Evolutionary conservation across 768 basidiomycete species (phyloP).

Genomic region (Rhodosporidiobolus sp.): DNA sequence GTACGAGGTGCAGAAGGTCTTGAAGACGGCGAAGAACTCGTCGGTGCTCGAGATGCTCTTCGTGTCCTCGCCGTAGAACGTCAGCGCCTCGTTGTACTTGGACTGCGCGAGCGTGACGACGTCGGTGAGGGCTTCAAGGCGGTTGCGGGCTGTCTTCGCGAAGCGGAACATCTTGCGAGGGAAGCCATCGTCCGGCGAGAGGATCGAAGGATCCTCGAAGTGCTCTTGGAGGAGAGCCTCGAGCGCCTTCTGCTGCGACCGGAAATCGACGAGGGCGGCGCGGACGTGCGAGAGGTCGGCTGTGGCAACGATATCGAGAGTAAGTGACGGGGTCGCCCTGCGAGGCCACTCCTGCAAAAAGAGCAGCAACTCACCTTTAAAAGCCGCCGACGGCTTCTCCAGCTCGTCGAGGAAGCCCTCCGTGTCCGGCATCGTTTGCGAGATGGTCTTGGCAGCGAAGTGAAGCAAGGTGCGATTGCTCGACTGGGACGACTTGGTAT

Average conservation of each 20-base stretch:
- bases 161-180: constrained; percentile 91
- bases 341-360: too few species aligned
- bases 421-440: constrained; percentile 81
- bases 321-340: fast-evolving
- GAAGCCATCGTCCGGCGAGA: constrained; percentile 63
- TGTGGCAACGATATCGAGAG: constrained; percentile 44
- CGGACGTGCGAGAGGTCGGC: constrained; percentile 84
- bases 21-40: constrained; percentile 96
- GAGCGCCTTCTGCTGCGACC: constrained; percentile 60
- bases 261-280: constrained; percentile 68
- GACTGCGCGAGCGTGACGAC: constrained; percentile 81
- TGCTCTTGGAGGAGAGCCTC: constrained; percentile 71
- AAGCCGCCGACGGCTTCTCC: constrained; percentile 82
- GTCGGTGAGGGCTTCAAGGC: constrained; percentile 78
- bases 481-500: constrained; percentile 77
- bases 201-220: constrained; percentile 65
- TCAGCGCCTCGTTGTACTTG: constrained; percentile 76
- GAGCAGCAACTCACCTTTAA: constrained; percentile 62
- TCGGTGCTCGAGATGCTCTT: constrained; percentile 57
- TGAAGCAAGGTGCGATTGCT: constrained; percentile 82
- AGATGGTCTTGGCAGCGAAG: constrained; percentile 83
- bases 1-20: constrained; percentile 93
- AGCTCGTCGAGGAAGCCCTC: constrained; percentile 85
- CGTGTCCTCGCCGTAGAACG: constrained; percentile 83
- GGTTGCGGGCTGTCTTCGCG: constrained; percentile 66